Conservation (phyloP, 2,329 filamentous ascomycete genomes). For the Erysiphe pulchra region DNA sequence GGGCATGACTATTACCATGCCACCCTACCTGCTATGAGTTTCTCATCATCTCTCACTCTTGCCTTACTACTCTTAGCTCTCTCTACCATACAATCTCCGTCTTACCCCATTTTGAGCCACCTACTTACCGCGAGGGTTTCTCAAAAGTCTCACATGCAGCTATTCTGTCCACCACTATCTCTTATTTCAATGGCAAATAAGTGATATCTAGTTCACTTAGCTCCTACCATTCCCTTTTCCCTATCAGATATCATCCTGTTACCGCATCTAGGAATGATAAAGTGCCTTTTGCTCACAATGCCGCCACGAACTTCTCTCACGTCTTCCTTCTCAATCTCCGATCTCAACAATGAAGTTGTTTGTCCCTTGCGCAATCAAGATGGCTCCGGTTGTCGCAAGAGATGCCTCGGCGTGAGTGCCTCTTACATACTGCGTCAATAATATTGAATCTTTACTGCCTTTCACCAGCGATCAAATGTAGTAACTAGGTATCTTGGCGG, state of each 20-base stretch:
- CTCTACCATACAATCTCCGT: not conserved
- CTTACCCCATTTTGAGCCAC: not conserved
- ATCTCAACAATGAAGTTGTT: slow-evolving; percentile 86
- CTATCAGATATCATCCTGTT: slow-evolving; percentile 3
- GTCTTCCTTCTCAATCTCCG: slow-evolving; percentile 74
- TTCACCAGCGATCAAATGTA: slow-evolving; percentile 12
- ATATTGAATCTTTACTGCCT: slow-evolving; percentile 6
- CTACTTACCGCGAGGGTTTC: not conserved
- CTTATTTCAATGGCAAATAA: not conserved
- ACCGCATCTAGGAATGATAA: slow-evolving; percentile 22
- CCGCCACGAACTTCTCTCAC: slow-evolving; percentile 70
- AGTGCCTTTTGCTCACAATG: slow-evolving; percentile 33
- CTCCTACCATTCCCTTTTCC: not conserved
- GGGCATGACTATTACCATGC: not conserved
- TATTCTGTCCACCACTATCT: not conserved
- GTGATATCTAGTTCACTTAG: not conserved
- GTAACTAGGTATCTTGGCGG: slow-evolving; percentile 13
- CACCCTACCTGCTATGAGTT: not conserved
- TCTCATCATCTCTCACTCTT: not conserved
- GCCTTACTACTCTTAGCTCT: not conserved
- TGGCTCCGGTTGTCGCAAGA: slow-evolving; percentile 87
- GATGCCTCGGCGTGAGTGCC: slow-evolving; percentile 83
- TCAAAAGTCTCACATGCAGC: not conserved
- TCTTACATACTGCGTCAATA: slow-evolving; percentile 11
- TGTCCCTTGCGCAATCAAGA: slow-evolving; percentile 91